phyloP scores from a whole-genome alignment of 73 alveolate genomes.

The Paramecium pentaurelia region DNA sequence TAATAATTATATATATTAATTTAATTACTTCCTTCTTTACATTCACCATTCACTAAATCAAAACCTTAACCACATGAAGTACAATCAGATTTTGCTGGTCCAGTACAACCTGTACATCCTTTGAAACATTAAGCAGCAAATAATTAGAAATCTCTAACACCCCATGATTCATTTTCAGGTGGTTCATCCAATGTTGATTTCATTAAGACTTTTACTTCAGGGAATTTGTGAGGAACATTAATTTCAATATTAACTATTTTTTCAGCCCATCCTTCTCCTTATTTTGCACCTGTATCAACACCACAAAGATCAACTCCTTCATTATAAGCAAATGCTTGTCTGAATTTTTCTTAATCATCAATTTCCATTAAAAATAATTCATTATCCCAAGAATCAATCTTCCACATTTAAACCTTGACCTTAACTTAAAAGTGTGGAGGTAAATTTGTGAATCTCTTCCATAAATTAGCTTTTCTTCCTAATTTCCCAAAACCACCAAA shows the following conservation, averaged over 20 bases:
- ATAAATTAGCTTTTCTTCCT: slow-evolving; percentile 35
- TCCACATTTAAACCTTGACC: slow-evolving; percentile 35
- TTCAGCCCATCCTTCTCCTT: slow-evolving; percentile 40
- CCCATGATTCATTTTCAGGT: slow-evolving; percentile 52
- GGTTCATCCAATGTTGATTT: slow-evolving; percentile 38
- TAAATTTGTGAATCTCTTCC: neutral
- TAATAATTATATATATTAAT: neutral
- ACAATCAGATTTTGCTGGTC: slow-evolving; percentile 45
- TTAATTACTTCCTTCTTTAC: slow-evolving; percentile 31
- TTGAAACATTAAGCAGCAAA: neutral
- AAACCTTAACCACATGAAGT: slow-evolving; percentile 3
- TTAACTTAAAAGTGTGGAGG: slow-evolving; percentile 10
- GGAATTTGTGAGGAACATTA: slow-evolving; percentile 34
- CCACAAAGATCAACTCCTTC: slow-evolving; percentile 42
- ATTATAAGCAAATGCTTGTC: slow-evolving; percentile 5
- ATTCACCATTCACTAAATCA: slow-evolving; percentile 1
- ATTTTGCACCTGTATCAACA: slow-evolving; percentile 21
- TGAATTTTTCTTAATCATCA: neutral
- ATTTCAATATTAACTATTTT: neutral
- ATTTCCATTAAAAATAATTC: neutral
- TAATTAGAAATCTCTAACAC: slow-evolving; percentile 42
- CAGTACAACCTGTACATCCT: slow-evolving; percentile 42
- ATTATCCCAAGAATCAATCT: slow-evolving; percentile 50
- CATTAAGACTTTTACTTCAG: slow-evolving; percentile 31
- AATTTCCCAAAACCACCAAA: slow-evolving; percentile 18